Evolutionary conservation across 495 filamentous ascomycete genomes (phyloP).

Genomic region (Xylaria palmicola): DNA sequence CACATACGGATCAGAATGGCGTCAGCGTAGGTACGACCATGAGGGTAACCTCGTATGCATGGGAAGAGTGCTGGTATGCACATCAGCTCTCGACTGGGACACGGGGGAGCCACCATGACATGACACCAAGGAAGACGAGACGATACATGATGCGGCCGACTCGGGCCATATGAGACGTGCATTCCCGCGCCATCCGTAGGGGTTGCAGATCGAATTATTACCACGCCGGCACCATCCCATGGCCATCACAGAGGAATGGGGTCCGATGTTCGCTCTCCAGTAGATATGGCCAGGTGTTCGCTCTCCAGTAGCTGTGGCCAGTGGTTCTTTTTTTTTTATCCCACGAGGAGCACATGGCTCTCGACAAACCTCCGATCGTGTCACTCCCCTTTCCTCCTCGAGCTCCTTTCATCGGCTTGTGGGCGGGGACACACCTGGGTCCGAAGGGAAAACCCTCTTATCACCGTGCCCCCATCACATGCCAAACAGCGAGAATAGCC

Average conservation of each 20-base stretch:
- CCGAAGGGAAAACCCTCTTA: neutral
- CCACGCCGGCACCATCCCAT: no score
- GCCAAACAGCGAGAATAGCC: neutral
- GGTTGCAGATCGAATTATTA: no score
- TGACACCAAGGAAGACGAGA: neutral
- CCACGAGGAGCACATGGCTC: no score
- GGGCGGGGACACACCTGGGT: neutral
- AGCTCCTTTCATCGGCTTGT: no score
- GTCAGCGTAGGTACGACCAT: no score
- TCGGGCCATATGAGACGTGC: neutral
- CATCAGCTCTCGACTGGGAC: neutral
- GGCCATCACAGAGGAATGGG: no score
- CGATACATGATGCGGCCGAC: no score
- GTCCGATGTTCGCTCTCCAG: neutral
- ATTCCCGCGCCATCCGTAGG: neutral
- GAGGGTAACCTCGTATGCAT: neutral
- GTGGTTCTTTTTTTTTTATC: no score
- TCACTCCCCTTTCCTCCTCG: no score
- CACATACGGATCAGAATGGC: neutral
- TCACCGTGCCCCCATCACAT: neutral
- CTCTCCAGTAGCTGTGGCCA: no score
- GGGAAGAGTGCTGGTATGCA: neutral
- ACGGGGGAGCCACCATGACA: neutral
- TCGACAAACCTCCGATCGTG: no score
- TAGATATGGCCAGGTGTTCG: no score